Base-by-base conservation (phyloP, 768 basidiomycete species). In the Boletus tomentosulus region DNA sequence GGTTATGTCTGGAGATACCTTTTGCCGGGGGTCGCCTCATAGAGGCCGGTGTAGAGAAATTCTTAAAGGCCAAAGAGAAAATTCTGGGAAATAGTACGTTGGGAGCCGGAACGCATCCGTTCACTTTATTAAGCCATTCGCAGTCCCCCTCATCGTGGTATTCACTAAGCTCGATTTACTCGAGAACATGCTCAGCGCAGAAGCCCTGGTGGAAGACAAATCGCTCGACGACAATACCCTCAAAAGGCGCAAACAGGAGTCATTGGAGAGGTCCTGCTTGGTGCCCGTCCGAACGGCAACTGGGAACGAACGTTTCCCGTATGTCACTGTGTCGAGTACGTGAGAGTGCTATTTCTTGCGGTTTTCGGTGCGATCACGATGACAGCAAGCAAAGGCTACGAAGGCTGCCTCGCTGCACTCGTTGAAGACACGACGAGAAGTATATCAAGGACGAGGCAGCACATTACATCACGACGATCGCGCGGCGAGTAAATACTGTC, bases 81-180 rank as follows among this genome's bases (percentile, higher is more conserved):
- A 46, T 51, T 12, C 22, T 58, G 24, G 57, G 57, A 9, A 38
- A 59, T 6, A 35, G 58, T 59, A 24, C 3, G 58, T 51, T 22
- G 19, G 8, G n/a, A 39, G 9, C 7, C 22, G 39, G 10, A 22
- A n/a, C n/a, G 37, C n/a, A 10, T 28, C 11, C 4, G 16, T 19
- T 30, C 4, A 2, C n/a, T 34, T 2, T 39, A 10, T n/a, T 22
- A 10, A 48, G 30, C 43, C 16, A 16, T 44, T 11, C 24, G 11
- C 15, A 56, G 56, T 47, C 19, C 56, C 54, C 19, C 39, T 56
- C 15, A 24, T 57, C 2, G 39, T 57, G 10, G 54, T 56, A 8
- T 48, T 41, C 15, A 59, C 56, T 5, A 58, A 59, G 27, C 38
- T 50, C 10, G 56, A 59, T 39, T 22, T 46, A 11, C 45, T 58